Evolutionary conservation across 306 rosid species (phyloP).

Genomic region (Trifolium fragiferum): DNA sequence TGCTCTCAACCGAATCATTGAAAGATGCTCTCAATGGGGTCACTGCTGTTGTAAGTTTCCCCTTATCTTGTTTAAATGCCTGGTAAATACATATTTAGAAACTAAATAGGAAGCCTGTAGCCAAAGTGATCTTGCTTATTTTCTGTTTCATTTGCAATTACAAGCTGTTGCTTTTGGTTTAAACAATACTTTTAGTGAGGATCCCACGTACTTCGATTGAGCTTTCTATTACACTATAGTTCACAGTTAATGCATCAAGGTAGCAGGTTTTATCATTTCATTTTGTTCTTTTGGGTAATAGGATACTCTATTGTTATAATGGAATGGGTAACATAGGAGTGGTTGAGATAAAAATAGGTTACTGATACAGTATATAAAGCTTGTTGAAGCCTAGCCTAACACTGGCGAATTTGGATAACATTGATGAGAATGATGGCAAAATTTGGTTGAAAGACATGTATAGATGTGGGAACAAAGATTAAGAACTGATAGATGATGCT

Average conservation of each 20-base stretch:
- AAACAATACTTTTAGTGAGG: slow-evolving; percentile 8
- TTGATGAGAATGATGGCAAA: slow-evolving; percentile 20
- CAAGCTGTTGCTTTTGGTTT: slow-evolving; percentile 25
- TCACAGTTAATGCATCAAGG: background rate
- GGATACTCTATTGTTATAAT: background rate
- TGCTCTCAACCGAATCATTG: slow-evolving; percentile 77
- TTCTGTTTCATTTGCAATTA: slow-evolving; percentile 17
- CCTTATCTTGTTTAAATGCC: slow-evolving; percentile 31
- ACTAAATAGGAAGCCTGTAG: slow-evolving; percentile 17
- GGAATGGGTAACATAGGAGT: slow-evolving; percentile 6
- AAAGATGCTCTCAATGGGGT: slow-evolving; percentile 84
- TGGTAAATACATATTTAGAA: slow-evolving; percentile 9
- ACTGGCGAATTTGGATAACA: background rate
- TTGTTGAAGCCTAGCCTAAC: slow-evolving; percentile 18
- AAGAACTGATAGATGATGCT: background rate
- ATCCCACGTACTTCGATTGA: background rate
- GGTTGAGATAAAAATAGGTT: slow-evolving; percentile 20
- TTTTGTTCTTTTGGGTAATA: slow-evolving; percentile 6
- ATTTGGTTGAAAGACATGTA: slow-evolving; percentile 12
- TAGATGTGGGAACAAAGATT: slow-evolving; percentile 4
- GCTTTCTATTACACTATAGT: slow-evolving; percentile 14
- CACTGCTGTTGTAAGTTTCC: slow-evolving; percentile 80
- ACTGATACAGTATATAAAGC: slow-evolving; percentile 2
- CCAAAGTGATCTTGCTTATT: background rate
- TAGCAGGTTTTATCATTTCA: slow-evolving; percentile 6